Conservation (phyloP, 495 filamentous ascomycete species). For the Hypoxylon crocopeplum region DNA sequence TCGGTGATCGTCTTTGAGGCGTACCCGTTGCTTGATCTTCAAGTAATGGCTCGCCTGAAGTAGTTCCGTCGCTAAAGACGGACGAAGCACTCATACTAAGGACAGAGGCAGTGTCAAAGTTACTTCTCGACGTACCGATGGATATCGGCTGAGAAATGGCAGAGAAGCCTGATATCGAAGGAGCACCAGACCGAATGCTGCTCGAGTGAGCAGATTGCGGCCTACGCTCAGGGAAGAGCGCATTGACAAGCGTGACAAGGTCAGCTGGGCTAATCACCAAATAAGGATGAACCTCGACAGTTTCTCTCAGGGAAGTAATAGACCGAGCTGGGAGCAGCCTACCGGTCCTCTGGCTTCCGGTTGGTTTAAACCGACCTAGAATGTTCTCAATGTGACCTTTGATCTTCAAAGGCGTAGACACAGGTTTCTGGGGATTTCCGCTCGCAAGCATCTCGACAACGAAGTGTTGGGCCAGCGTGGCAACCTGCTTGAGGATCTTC, state of each 20-base stretch:
- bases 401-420: conserved; percentile 69
- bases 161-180: conserved; percentile 71
- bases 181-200: conserved; percentile 66
- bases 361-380: conserved; percentile 67
- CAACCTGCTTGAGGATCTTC: conserved; percentile 85
- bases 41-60: conserved; percentile 67
- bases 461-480: conserved; percentile 75
- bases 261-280: conserved; percentile 78
- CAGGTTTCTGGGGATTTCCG: conserved; percentile 57
- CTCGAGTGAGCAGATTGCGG: conserved; percentile 60
- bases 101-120: conserved; percentile 65
- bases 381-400: conserved; percentile 79
- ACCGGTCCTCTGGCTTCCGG: conserved; percentile 59
- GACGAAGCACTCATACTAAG: conserved; percentile 73
- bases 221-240: conserved; percentile 70
- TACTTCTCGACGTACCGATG: conserved; percentile 49
- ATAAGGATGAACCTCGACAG: conserved; percentile 73
- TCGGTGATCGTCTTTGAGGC: conserved; percentile 53
- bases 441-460: conserved; percentile 67
- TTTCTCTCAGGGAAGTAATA: conserved; percentile 73
- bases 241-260: conserved; percentile 71
- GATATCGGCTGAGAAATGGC: conserved; percentile 57
- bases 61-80: conserved; percentile 69
- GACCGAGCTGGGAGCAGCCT: conserved; percentile 71
- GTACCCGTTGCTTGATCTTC: conserved; percentile 53